Conservation (phyloP, 805 yeast genomes). For the Debaryomyces tyrocola region DNA sequence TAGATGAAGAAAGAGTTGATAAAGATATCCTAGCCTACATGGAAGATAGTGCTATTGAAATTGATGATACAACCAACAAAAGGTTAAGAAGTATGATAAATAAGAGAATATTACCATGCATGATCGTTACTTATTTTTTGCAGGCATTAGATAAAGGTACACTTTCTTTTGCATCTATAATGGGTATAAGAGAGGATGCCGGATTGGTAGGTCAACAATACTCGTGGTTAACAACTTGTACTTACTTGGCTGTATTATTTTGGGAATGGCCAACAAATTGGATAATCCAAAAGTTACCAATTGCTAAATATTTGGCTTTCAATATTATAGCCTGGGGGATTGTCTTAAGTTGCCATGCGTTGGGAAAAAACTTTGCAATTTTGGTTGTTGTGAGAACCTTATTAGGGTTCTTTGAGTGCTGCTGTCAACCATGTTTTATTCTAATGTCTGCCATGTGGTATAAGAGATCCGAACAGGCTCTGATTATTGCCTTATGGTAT, state of each 20-base stretch:
- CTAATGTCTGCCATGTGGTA: conserved; percentile 37
- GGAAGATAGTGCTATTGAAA: conserved; percentile 18
- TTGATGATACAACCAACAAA: conserved; percentile 22
- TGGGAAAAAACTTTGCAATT: conserved; percentile 28
- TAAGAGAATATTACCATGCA: conserved; percentile 15
- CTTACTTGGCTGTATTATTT: conserved; percentile 57
- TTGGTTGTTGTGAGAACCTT: conserved; percentile 38
- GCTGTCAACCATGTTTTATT: conserved; percentile 41
- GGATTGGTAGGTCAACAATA: conserved; percentile 36
- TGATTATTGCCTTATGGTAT: conserved; percentile 39
- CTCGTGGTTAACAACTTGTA: conserved; percentile 39
- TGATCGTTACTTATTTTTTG: conserved; percentile 22
- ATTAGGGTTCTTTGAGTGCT: conserved; percentile 39
- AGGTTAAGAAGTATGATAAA: conserved; percentile 18
- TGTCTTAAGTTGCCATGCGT: conserved; percentile 51
- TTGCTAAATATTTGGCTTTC: conserved; percentile 49
- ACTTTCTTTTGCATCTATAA: conserved; percentile 36
- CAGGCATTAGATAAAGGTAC: conserved; percentile 41
- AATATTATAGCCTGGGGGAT: conserved; percentile 62
- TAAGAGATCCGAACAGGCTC: conserved; percentile 27
- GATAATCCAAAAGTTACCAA: conserved; percentile 54
- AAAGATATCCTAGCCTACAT: conserved; percentile 13
- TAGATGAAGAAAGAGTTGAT: conserved; percentile 8
- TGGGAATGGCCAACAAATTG: conserved; percentile 52
- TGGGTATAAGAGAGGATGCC: conserved; percentile 38